A percentile compares a stretch with the other conserved stretches of the same genome.
Conservation (phyloP, 1,284 basidiomycete species). For the Macrocybe sp. region DNA sequence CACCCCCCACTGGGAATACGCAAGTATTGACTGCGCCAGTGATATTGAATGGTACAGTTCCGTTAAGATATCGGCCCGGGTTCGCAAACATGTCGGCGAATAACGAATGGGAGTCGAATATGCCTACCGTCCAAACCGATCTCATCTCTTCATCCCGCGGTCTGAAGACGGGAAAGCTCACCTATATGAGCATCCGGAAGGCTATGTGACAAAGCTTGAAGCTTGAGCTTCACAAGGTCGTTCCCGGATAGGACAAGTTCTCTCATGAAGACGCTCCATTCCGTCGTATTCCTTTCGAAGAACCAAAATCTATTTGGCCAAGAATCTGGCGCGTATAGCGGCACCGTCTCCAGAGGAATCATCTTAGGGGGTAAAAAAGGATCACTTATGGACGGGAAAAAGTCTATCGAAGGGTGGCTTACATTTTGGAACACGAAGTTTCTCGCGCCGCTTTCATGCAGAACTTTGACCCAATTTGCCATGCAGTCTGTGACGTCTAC, state of each 20-base stretch:
- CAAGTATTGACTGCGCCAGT: constrained; percentile 44
- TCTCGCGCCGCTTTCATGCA: constrained; percentile 34
- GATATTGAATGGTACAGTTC: constrained; percentile 51
- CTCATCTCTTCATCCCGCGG: not conserved
- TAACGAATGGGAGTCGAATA: constrained; percentile 49
- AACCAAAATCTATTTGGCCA: constrained; percentile 38
- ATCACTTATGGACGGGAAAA: not conserved
- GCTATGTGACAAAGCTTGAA: constrained; percentile 25
- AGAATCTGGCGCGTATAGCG: constrained; percentile 31
- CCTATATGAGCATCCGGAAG: constrained; percentile 21
- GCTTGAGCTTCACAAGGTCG: constrained; percentile 31
- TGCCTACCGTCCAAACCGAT: constrained; percentile 21
- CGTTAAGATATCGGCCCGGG: constrained; percentile 49
- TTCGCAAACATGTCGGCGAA: constrained; percentile 49
- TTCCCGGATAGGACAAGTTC: constrained; percentile 37
- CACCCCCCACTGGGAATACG: constrained; percentile 35
- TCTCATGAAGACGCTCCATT: constrained; percentile 39
- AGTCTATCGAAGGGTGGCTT: constrained; percentile 6
- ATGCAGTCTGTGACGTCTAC: constrained; percentile 33
- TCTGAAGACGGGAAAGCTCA: constrained; percentile 6
- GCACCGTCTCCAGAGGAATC: constrained; percentile 35
- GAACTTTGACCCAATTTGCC: constrained; percentile 33
- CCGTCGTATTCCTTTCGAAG: constrained; percentile 36
- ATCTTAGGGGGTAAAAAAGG: constrained; percentile 25
- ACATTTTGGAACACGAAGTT: constrained; percentile 40